Conservation (phyloP, 2,329 filamentous ascomycete genomes). For the Rhynchosporium graminicola region DNA sequence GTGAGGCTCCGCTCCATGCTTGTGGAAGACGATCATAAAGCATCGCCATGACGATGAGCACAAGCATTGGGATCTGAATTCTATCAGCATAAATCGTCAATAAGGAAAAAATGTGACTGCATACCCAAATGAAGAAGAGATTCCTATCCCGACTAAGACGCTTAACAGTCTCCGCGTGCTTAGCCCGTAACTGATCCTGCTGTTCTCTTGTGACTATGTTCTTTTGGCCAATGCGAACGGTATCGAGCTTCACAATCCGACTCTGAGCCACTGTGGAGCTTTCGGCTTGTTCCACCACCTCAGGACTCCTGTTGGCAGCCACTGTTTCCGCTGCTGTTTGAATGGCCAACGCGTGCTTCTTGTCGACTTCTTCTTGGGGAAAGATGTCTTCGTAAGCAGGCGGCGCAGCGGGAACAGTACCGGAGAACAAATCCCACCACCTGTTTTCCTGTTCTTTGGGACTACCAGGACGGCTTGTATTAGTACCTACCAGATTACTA, state of each 20-base stretch:
- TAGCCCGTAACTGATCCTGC: conserved; percentile 62
- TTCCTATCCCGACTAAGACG: conserved; percentile 63
- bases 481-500: conserved; percentile 65
- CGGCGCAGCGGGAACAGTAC: conserved; percentile 55
- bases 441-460: conserved; percentile 53
- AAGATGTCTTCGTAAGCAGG: conserved; percentile 81
- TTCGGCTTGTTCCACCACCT: conserved; percentile 51
- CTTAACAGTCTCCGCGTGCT: conserved; percentile 64
- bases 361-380: conserved; percentile 54
- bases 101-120: conserved; percentile 15
- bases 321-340: conserved; percentile 59
- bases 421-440: conserved; percentile 69
- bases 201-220: conserved; percentile 65
- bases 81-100: conserved; percentile 26
- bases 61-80: conserved; percentile 51
- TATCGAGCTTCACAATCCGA: conserved; percentile 37
- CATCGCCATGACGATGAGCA: conserved; percentile 52
- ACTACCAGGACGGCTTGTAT: conserved; percentile 40
- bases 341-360: conserved; percentile 59
- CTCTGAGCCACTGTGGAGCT: conserved; percentile 45
- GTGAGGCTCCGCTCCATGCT: conserved; percentile 39
- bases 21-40: conserved; percentile 54
- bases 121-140: conserved; percentile 69
- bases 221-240: conserved; percentile 63
- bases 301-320: conserved; percentile 58